Evolutionary conservation across 179 eudicot species (phyloP).

Genomic region (Heliamphora pulchella): DNA sequence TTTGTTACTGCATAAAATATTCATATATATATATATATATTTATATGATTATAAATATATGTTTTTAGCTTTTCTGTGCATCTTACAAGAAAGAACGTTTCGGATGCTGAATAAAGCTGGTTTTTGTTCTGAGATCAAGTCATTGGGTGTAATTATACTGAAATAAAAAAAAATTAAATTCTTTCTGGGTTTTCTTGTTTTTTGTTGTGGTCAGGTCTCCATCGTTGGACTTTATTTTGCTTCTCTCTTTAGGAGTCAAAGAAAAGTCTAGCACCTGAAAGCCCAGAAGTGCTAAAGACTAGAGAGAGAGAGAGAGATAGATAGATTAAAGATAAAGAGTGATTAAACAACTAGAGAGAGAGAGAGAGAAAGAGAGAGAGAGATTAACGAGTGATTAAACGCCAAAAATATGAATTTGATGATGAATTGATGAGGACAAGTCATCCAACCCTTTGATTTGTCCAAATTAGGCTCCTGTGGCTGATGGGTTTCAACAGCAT

Average conservation of each 20-base stretch:
- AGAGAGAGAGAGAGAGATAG: no score
- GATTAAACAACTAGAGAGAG: neutral
- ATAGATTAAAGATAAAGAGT: no score
- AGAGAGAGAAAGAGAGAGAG: neutral
- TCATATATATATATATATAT: neutral
- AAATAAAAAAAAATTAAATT: neutral
- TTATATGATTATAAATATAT: neutral
- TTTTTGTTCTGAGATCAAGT: constrained; percentile 13
- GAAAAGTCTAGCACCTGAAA: constrained; percentile 17
- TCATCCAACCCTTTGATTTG: constrained; percentile 13
- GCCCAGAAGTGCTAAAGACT: neutral
- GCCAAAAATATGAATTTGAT: neutral
- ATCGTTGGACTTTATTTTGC: constrained; percentile 28
- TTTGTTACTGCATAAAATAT: neutral
- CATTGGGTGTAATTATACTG: constrained; percentile 13
- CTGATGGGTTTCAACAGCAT: no score
- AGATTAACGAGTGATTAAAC: neutral
- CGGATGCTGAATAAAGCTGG: constrained; percentile 20
- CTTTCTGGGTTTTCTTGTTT: constrained; percentile 20
- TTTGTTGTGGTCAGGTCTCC: constrained; percentile 40
- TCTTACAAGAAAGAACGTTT: neutral
- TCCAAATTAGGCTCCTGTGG: no score
- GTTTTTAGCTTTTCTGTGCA: neutral
- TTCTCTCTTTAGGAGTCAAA: constrained; percentile 33
- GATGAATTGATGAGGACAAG: constrained; percentile 26